Conservation (phyloP, 2,329 filamentous ascomycete genomes). For the Scorias spongiosa region DNA sequence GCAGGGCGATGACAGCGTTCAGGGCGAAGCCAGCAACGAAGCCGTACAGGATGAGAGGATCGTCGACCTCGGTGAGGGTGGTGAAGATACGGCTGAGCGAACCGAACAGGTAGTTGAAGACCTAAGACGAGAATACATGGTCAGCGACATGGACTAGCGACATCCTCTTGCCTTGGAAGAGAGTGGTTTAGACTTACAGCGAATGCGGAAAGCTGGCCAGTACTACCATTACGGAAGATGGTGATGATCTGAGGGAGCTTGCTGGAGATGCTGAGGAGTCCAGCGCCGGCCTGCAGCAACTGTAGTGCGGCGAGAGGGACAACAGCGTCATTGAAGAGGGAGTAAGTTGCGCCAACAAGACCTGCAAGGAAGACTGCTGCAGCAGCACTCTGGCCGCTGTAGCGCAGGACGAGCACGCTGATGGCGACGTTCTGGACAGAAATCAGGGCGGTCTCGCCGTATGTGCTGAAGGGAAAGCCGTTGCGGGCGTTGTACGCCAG, state of each 20-base stretch:
- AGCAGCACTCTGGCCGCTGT: slow-evolving; percentile 49
- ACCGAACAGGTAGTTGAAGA: slow-evolving; percentile 94
- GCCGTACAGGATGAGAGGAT: slow-evolving; percentile 88
- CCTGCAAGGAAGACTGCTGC: slow-evolving; percentile 68
- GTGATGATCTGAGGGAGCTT: slow-evolving; percentile 89
- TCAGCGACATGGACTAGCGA: background rate
- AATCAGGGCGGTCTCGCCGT: slow-evolving; percentile 86
- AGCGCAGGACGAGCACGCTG: slow-evolving; percentile 71
- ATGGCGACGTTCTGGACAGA: slow-evolving; percentile 86
- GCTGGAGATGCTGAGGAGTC: slow-evolving; percentile 67
- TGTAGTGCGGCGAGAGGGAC: slow-evolving; percentile 52
- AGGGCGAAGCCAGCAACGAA: slow-evolving; percentile 85
- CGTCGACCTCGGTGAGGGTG: slow-evolving; percentile 90
- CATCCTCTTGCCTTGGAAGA: background rate
- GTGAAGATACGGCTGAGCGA: slow-evolving; percentile 94
- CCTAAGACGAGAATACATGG: slow-evolving; percentile 35
- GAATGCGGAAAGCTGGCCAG: slow-evolving; percentile 91
- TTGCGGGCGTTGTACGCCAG: slow-evolving; percentile 87
- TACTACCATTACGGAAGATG: slow-evolving; percentile 72
- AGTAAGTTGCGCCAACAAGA: slow-evolving; percentile 52
- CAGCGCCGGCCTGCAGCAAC: slow-evolving; percentile 72
- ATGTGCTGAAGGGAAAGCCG: slow-evolving; percentile 90
- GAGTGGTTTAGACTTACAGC: slow-evolving; percentile 46
- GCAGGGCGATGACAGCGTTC: slow-evolving; percentile 69
- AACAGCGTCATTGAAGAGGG: slow-evolving; percentile 52